phyloP scores from a whole-genome alignment of 345 rosid genomes.

The Ceriops zippeliana region DNA sequence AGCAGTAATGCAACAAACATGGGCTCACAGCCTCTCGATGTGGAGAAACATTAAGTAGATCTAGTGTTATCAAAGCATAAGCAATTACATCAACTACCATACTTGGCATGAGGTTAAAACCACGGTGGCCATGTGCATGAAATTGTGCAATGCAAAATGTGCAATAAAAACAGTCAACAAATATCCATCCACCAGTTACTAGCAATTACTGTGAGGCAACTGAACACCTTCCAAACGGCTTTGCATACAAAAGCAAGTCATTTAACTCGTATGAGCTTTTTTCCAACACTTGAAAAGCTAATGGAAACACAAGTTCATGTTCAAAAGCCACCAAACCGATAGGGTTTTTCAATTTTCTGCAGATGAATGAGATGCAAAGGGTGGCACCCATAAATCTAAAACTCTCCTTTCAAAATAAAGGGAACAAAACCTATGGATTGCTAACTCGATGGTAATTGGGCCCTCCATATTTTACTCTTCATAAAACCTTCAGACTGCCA shows the following conservation, averaged over 20 bases:
- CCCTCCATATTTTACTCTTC: too few relatives aligned
- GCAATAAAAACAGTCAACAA: too few relatives aligned
- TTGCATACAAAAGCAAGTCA: not conserved
- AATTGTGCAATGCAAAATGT: too few relatives aligned
- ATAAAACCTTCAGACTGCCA: constrained; percentile 51
- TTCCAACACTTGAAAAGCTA: not conserved
- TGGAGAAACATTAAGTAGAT: too few relatives aligned
- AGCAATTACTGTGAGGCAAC: not conserved
- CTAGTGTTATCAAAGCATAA: too few relatives aligned
- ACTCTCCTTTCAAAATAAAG: not conserved
- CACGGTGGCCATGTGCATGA: too few relatives aligned
- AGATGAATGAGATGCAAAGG: not conserved
- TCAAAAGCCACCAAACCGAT: not conserved
- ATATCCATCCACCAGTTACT: not conserved
- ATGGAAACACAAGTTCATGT: not conserved
- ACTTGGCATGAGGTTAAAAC: too few relatives aligned
- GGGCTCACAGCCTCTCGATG: too few relatives aligned
- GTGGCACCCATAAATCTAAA: not conserved
- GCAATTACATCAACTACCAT: too few relatives aligned
- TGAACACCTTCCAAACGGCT: not conserved
- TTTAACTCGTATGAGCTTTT: not conserved
- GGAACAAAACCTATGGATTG: not conserved
- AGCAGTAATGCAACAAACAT: too few relatives aligned
- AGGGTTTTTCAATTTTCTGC: not conserved
- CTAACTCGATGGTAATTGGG: constrained; percentile 20